Evolutionary conservation across 176 grass and related monocot genomes (phyloP), one percentile per base, ranked within the genome.

Genomic region (Typha latifolia): DNA sequence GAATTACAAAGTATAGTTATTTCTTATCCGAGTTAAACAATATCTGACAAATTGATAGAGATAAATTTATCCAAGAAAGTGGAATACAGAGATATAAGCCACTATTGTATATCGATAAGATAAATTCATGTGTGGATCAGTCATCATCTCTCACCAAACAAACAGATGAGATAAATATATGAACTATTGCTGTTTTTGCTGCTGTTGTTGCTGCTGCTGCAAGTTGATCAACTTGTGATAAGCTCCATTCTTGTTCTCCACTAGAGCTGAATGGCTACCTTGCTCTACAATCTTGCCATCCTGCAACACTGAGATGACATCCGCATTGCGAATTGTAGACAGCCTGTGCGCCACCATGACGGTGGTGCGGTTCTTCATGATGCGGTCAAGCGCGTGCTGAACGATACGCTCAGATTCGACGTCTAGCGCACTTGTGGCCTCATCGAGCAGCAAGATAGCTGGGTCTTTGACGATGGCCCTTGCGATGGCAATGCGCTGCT

Each of bases 401-500:
- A 97, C 94, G 2, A 97, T 80, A 34, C 88, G 85, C 82, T 91
- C 88, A 2, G 92, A 91, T 72, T 96, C 92, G 5, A 91, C 77
- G 62, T 96, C 92, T 7, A 96, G 86, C 3, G 92, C 92, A 70
- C 92, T 96, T 0, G 92, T 96, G 12, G 92, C 92, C 82, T 96
- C 92, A 67, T 96, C 92, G 8, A 96, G 81, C 23, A 96, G 72
- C 51, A 96, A 75, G 78, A 96, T 86, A 0, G 85, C 81, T 0
- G 89, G 94, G 48, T 97, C 78, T 71, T 90, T 90, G 0, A 92
- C 80, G 62, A 97, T 90, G 24, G 94, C 94, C 2, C 94, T 79
- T 3, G 94, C 94, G 18, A 97, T 97, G n/a, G 94, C 94, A 63
- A 97, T 87, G 12, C 94, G 89, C 81, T 97, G 94, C 78, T 80